These are phyloP conservation scores for Paraphoma chrysanthemicola DNA, from an alignment of 2,329 filamentous ascomycete species.

Conservation along the genomic window DNA sequence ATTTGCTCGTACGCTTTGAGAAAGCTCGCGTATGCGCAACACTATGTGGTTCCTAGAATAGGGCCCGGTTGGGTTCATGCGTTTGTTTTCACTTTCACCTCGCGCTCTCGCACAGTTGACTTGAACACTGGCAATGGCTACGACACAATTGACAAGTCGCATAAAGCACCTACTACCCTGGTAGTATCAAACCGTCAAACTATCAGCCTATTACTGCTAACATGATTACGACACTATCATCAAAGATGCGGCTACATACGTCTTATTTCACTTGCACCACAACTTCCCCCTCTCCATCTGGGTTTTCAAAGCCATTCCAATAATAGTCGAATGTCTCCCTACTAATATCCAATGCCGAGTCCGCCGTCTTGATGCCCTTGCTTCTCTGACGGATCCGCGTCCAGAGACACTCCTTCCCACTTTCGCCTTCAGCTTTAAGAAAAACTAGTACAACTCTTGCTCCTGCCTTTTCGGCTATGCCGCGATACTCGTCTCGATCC, in stretches of 20 bases:
- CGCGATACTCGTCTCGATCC: conserved; percentile 10
- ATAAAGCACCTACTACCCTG: too few species aligned
- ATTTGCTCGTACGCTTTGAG: neutral
- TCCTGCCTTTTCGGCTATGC: conserved; percentile 5
- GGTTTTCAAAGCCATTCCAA: conserved; percentile 16
- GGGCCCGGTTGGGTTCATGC: too few species aligned
- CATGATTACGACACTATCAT: neutral
- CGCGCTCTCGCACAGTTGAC: too few species aligned
- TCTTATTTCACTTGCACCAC: conserved; percentile 6
- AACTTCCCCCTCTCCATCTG: conserved; percentile 10
- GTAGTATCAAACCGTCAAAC: too few species aligned
- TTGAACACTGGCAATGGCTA: neutral
- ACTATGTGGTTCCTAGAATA: too few species aligned
- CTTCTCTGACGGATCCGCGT: conserved; percentile 11
- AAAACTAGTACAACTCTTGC: conserved; percentile 15
- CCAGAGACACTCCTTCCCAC: conserved; percentile 13
- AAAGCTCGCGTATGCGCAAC: too few species aligned
- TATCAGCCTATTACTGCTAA: neutral
- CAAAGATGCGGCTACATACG: neutral
- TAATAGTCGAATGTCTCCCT: conserved; percentile 15
- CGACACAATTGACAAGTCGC: neutral
- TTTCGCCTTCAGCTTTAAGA: conserved; percentile 4
- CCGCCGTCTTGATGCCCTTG: conserved; percentile 5
- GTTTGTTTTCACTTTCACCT: neutral
- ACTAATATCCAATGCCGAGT: conserved; percentile 13